Evolutionary conservation across 2,329 filamentous ascomycete species (phyloP), one percentile per base, ranked within the genome.

Genomic region (Pyricularia pennisetigena): DNA sequence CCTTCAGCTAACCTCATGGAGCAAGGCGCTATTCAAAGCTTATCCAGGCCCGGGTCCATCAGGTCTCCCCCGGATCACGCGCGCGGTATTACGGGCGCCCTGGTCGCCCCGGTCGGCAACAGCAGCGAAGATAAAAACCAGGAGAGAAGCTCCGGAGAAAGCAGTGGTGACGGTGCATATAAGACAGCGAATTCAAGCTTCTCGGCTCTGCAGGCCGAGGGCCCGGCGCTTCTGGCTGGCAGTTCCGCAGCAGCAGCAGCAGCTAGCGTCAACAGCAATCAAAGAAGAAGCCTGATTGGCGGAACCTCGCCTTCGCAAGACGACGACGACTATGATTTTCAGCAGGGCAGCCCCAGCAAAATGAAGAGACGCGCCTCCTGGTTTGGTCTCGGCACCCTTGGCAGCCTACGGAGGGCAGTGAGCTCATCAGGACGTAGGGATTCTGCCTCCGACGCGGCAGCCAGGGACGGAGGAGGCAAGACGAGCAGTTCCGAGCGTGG

Each of bases 391-490:
- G 59, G 59, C 28, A 62, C 24, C 88, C 79, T 93, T 12, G 90
- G 90, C 26, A 91, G 87, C 65, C 76, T 93, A 24, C 83, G 86
- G 23, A 83, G 89, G 54, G 88, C 89, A 12, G 86, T 92, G 66
- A 82, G 78, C 59, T 28, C 41, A 3, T 54, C 28, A 9, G 59
- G 23, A 26, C 59, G 59, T 10, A 62, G 59, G 12, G 59, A 62
- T 7, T 12, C 59, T 20, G 76, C 77, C 68, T 61, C 69, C 77
- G 71, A 73, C 74, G 72, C 72, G 72, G 65, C 76, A 72, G 67
- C 72, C 73, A 32, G 32, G 26, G 54, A 29, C 29, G n/a, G 14
- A n/a, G 62, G 70, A 10, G 62, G 70, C 71, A 65, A 71, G 3
- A 74, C 69, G 24, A 68, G 70, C 28, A 77, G 76, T 0, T 72